These are phyloP conservation scores for Scutellaria barbata DNA, from an alignment of 257 asterid genomes.

Conservation along the genomic window DNA sequence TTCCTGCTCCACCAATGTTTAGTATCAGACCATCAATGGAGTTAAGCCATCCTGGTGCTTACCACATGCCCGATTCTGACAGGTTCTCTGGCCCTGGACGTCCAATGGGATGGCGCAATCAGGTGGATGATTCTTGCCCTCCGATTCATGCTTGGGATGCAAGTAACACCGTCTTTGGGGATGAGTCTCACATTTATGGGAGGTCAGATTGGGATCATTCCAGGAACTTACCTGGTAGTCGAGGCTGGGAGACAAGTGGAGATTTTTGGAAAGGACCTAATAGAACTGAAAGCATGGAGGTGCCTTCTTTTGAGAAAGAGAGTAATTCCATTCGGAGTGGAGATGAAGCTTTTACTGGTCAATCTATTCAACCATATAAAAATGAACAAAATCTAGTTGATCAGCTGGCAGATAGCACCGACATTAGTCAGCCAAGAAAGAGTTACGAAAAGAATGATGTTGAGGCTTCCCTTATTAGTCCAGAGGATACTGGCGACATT, in stretches of 20 bases:
- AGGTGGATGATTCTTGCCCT: conserved; percentile 63
- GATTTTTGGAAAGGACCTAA: conserved; percentile 77
- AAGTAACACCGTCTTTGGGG: conserved; percentile 67
- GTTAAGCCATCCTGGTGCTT: conserved; percentile 74
- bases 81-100: conserved; percentile 80
- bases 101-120: conserved; percentile 86
- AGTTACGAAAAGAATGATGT: conserved; percentile 46
- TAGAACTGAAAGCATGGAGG: conserved; percentile 59
- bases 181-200: conserved; percentile 78
- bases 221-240: conserved; percentile 48
- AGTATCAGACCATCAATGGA: conserved; percentile 91
- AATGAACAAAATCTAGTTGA: conserved; percentile 54
- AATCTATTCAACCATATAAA: conserved; percentile 50
- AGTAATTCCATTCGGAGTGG: conserved; percentile 48
- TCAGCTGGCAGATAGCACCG: conserved; percentile 54
- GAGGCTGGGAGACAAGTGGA: conserved; percentile 65
- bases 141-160: conserved; percentile 82
- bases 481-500: conserved; percentile 40
- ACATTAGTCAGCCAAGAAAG: conserved; percentile 45
- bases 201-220: conserved; percentile 88
- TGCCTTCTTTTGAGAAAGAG: conserved; percentile 65
- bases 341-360: conserved; percentile 55
- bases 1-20: conserved; percentile 74
- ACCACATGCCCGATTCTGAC: conserved; percentile 76
- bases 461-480: conserved; percentile 42